Percentiles rank a stretch among this genome's conserved stretches.
These are phyloP conservation scores for Narthecium ossifragum DNA, from an alignment of 106 monocot genomes.

Conservation along the genomic window DNA sequence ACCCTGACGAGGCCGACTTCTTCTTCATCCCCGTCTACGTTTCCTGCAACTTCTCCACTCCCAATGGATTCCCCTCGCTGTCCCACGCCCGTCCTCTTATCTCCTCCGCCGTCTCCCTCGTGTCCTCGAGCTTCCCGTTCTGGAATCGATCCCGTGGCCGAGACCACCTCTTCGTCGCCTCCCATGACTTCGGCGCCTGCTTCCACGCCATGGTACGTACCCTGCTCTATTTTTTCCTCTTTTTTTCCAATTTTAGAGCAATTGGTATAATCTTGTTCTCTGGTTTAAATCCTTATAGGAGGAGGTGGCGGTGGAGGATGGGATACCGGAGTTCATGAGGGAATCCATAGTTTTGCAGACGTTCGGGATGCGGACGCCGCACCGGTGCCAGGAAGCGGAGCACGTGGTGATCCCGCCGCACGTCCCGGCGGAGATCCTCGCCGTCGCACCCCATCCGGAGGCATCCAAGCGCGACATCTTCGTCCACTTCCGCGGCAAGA, in stretches of 20 bases:
- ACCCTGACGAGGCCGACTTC: slow-evolving; percentile 56
- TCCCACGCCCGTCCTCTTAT: slow-evolving; percentile 58
- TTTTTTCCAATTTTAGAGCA: not conserved
- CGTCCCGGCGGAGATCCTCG: slow-evolving; percentile 32
- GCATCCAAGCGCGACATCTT: slow-evolving; percentile 53
- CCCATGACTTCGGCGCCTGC: slow-evolving; percentile 94
- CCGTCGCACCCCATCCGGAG: slow-evolving; percentile 22
- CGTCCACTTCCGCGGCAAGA: slow-evolving; percentile 86
- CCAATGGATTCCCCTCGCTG: slow-evolving; percentile 77
- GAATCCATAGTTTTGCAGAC: slow-evolving; percentile 75
- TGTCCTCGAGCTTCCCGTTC: slow-evolving; percentile 53
- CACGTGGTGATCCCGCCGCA: slow-evolving; percentile 89
- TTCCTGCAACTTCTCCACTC: slow-evolving; percentile 89
- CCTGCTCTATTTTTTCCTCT: not conserved
- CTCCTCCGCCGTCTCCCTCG: slow-evolving; percentile 34
- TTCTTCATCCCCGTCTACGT: slow-evolving; percentile 96
- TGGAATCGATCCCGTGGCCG: slow-evolving; percentile 69
- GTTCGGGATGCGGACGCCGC: slow-evolving; percentile 49
- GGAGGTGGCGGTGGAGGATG: slow-evolving; percentile 59
- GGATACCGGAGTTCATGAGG: slow-evolving; percentile 68
- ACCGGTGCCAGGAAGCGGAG: slow-evolving; percentile 70
- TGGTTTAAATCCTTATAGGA: slow-evolving; percentile 22
- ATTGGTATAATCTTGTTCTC: not conserved
- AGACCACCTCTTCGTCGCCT: slow-evolving; percentile 95
- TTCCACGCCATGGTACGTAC: slow-evolving; percentile 69